Evolutionary conservation across 1,284 basidiomycete genomes (phyloP), one percentile per base, ranked within the genome.

Genomic region (Trametes pubescens): DNA sequence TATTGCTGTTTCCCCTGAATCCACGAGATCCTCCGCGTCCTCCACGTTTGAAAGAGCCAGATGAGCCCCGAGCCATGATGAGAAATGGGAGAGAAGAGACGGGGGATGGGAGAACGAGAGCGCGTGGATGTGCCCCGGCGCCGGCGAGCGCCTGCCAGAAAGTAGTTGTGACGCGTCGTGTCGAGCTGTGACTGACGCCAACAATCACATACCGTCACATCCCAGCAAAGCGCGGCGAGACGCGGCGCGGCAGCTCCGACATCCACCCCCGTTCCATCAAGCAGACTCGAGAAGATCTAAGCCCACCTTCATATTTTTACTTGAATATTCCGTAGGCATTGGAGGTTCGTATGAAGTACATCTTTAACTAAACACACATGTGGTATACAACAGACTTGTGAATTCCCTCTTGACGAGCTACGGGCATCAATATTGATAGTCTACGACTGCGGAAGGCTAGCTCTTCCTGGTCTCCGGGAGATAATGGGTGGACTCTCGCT

Each of bases 1-100:
- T 68, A 52, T 67, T 65, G 34, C 67, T 65, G 34, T 67, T 65
- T 29, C 79, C 85, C 56, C 87, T 79, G 63, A 68, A 73, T 4
- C 69, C 66, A 61, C 72, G 61, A n/a, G 73, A 71, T 46, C 38
- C 53, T 2, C 72, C 70, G 38, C 75, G 64, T 0, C 73, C 71
- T 49, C 74, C 65, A 44, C 72, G 61, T 53, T 57, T 65, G n/a
- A 68, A 65, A 13, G 65, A 61, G 32, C 65, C 62, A 44, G 70
- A 71, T 7, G 68, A 68, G 4, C 75, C 75, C 35, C 75, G 71
- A 44, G 74, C 72, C 75, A 76, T 76, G 9, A 21, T 40, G n/a
- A 48, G 46, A 44, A 22, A 29, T 29, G 2, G 34, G 26, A n/a
- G 57, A 51, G 47, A 26, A 46, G 26, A 40, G n/a, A 37, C 34